Base-by-base conservation (phyloP, 495 filamentous ascomycete genomes). In the Tetracladium marchalianum region DNA sequence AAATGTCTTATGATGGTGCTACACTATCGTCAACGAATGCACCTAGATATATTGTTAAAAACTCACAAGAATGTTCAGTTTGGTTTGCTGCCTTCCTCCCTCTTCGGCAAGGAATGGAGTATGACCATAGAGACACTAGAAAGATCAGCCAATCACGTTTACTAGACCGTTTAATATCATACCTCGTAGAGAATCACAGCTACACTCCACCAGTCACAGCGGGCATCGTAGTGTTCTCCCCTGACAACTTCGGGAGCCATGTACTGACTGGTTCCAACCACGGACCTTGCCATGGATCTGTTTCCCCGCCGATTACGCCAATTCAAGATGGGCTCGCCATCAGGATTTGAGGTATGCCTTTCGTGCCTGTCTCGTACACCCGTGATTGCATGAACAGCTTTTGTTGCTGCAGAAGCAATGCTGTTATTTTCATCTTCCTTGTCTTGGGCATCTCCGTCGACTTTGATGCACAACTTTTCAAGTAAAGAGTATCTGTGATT, bases 161-260 rank as follows among this genome's bases (percentile, higher is more conserved):
- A 7, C 1, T 34, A 4, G 7, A 8, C 7, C 22, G 7, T 27
- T 27, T 36, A 22, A 7, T 15, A 15, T 57, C 63, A 54, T 50
- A 81, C 81, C 66, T 97, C 90, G 50, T 84, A 97, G 32, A 95
- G 60, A 56, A 97, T 95, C 43, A 95, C 77, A 22, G 87, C 90
- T 49, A 95, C 75, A 62, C 89, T 95, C 90, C 88, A 97, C 86
- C 80, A 97, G 65, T 95, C 90, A 63, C 90, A 95, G 49, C 90
- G 69, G 18, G 82, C 90, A 68, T 97, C 90, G 59, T 97, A 95
- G 22, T 71, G 64, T 41, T 88, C 75, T 15, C 87, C 90, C 48
- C 79, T 70, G 46, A 95, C 80, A 24, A 97, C 84, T 64, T 95
- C 90, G 3, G 90, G 90, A 1, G 90, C 90, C 90, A 95, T 95